Evolutionary conservation across 345 rosid genomes (phyloP), one percentile per base, ranked within the genome.

Genomic region (Dovyalis caffra): DNA sequence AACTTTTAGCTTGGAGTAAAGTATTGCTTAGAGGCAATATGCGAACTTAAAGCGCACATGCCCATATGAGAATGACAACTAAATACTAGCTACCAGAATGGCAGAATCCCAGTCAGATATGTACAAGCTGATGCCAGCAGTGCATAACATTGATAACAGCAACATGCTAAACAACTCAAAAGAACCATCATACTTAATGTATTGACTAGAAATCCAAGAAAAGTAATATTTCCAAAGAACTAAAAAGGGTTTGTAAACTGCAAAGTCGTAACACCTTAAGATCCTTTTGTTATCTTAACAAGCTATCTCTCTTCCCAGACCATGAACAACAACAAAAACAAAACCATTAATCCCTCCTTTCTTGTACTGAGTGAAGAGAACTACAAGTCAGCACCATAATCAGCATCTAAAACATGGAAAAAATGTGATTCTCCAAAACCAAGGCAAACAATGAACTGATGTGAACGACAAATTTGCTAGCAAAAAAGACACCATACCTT

Each of bases 401-500:
- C 18, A 12, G 47, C 47, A 43, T 14, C 18, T 5, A 43, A 43
- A 43, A 16, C 47, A 43, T 43, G 47, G 15, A n/a, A 65, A 7
- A 76, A 63, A 43, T 68, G 18, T 35, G 37, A 53, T 43, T 64
- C 68, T 56, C 53, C 37, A 35, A 51, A 61, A 29, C 14, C 14
- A 63, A 69, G 47, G 34, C 4, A 31, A 58, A 10, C 14, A 71
- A 10, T 66, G 35, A 47, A 77, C 11, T 33, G 49, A 38, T 57
- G 51, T 29, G 67, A 65, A 40, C 47, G 32, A 66, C 9, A 62
- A 66, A 26, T 32, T 32, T 56, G 66, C 3, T 16, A 0, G 20
- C 15, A 34, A 66, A 66, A 68, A 21, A 25, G 8, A 43, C 14
- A 3, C 47, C 47, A 28, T 87, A 95, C 99, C 97, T 95, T 95